phyloP scores from a whole-genome alignment of 2,329 filamentous ascomycete genomes.

The Neurospora sp. region DNA sequence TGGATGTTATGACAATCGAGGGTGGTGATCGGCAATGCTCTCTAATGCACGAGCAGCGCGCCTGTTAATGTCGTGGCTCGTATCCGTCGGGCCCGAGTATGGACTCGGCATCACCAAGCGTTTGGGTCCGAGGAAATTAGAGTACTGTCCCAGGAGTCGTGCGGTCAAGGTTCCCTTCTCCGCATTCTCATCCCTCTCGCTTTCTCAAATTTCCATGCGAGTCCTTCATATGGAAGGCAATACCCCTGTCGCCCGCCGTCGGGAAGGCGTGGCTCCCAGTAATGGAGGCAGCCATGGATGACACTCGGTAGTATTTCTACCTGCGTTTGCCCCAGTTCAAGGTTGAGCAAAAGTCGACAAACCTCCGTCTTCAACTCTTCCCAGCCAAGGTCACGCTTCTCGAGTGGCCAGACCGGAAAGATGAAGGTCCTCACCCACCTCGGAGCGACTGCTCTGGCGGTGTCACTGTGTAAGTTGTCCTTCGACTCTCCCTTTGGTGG shows the following conservation, averaged over 20 bases:
- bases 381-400: conserved; percentile 2
- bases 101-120: neutral
- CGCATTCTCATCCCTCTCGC: neutral
- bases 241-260: neutral
- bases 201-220: neutral
- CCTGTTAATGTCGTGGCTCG: neutral
- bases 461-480: conserved; percentile 16
- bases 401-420: conserved; percentile 4
- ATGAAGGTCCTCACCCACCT: conserved; percentile 18
- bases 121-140: neutral
- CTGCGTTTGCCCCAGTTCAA: conserved; percentile 1
- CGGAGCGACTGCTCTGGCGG: conserved; percentile 16
- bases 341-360: conserved; percentile 6
- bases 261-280: neutral
- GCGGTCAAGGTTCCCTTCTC: neutral
- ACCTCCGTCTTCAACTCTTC: conserved; percentile 7
- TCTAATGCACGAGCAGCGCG: neutral
- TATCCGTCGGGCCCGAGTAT: neutral
- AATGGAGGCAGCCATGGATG: neutral
- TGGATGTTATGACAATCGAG: neutral
- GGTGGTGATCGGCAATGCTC: neutral
- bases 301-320: conserved; percentile 10
- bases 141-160: too few relatives aligned
- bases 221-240: neutral
- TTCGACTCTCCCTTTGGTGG: neutral